Base-by-base conservation (phyloP, 2,329 filamentous ascomycete species). In the Erysiphe pulchra region DNA sequence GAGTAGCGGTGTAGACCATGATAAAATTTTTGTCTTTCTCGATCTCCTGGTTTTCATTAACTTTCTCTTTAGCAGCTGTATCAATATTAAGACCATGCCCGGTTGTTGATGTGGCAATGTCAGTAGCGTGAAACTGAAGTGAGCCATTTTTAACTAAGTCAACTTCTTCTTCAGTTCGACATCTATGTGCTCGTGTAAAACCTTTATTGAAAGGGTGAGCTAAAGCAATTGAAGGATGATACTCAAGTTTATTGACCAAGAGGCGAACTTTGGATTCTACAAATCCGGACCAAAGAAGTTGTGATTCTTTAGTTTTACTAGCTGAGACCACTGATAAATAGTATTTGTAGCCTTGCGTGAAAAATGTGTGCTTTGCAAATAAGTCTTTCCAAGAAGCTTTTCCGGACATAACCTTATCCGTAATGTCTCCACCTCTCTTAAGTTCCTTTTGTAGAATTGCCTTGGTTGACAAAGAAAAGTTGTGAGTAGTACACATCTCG, bases 401-500 rank as follows among this genome's bases (percentile, higher is more conserved):
- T 47, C 80, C 82, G 31, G 70, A 60, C 62, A 87, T 79, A 49
- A 98, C 92, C 53, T 75, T 73, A 50, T 81, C 76, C 10, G 84
- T 75, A 46, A 94, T 78, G 45, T 81, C 69, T 45, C 77, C 73
- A 5, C 78, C 90, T 34, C 82, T 75, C 50, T 77, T 69, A 17
- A 95, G 71, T 58, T 98, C 90, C 42, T 77, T 71, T 52, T 84
- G 73, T 56, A 98, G 85, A 44, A 94, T 75, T 7, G 72, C 66
- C 65, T 85, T 83, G 1, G 85, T 92, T 1, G 87, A 95, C 51
- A 73, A 68, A 2, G 81, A 86, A 49, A 98, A 78, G 56, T 93
- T 95, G 65, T 92, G 90, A 0, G 90, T 95, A 1, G 90, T 80
- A 60, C 90, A 95, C 86, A 94, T 95, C 44, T 85, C 92, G 2